Percentiles rank a stretch among this genome's conserved stretches.
Conservation (phyloP, 2,329 filamentous ascomycete species). For the Teratosphaeria pseudoeucalypti region DNA sequence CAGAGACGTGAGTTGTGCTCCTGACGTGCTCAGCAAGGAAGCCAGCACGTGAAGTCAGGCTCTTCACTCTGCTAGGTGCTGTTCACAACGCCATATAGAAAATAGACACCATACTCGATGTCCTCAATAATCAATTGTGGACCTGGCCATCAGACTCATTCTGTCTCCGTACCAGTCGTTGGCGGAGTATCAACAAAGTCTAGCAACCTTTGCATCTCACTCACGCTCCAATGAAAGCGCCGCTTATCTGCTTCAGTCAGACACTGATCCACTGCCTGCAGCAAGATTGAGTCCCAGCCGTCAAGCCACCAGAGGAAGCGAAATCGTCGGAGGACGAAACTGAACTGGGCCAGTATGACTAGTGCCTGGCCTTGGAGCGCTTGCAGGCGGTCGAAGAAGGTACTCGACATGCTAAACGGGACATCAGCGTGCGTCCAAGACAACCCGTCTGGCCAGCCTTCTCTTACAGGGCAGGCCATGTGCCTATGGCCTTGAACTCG, state of each 20-base stretch:
- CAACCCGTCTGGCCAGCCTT: neutral
- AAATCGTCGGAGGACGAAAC: constrained; percentile 10
- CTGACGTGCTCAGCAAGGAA: neutral
- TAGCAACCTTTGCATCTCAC: neutral
- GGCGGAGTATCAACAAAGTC: neutral
- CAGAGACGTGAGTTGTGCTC: neutral
- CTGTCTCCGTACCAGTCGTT: neutral
- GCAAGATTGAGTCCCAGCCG: constrained; percentile 12
- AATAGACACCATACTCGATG: no score
- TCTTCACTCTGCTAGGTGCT: neutral
- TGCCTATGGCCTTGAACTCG: constrained; percentile 13
- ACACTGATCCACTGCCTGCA: constrained; percentile 10
- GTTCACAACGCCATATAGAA: no score
- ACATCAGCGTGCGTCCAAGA: neutral
- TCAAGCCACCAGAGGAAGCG: constrained; percentile 16
- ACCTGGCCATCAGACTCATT: neutral
- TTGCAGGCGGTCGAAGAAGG: constrained; percentile 11
- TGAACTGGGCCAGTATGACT: constrained; percentile 12
- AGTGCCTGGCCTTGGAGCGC: constrained; percentile 12
- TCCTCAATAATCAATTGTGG: no score
- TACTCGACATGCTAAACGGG: constrained; percentile 8
- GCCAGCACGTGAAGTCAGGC: neutral
- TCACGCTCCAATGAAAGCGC: neutral
- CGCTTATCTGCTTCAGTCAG: constrained; percentile 4
- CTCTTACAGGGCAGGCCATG: constrained; percentile 13